Conservation (phyloP, 1,284 basidiomycete genomes). For the Pseudozyma hubeiensis region DNA sequence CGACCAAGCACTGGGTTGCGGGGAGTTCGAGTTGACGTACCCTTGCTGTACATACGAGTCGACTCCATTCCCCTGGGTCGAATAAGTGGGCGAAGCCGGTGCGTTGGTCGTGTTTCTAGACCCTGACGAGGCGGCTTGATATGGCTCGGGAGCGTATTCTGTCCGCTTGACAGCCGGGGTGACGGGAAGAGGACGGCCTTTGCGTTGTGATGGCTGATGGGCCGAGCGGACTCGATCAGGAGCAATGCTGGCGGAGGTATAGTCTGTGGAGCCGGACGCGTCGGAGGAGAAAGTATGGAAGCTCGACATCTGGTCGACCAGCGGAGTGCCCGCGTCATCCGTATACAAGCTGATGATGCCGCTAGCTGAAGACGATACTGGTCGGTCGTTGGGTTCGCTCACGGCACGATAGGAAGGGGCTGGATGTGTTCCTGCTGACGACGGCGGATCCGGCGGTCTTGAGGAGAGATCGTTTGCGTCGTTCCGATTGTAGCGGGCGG, state of each 20-base stretch:
- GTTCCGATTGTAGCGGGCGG: not conserved
- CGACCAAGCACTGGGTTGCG: conserved; percentile 30
- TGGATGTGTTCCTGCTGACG: not conserved
- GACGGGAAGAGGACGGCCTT: conserved; percentile 34
- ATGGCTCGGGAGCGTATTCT: conserved; percentile 8
- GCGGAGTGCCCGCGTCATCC: conserved; percentile 25
- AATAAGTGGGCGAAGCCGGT: conserved; percentile 14
- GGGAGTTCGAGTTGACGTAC: conserved; percentile 28
- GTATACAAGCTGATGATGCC: conserved; percentile 57
- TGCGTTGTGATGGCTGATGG: conserved; percentile 25
- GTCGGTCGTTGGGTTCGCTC: conserved; percentile 12
- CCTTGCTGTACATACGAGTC: conserved; percentile 22
- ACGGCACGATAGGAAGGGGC: not conserved
- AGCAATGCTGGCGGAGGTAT: not conserved
- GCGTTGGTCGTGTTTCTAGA: not conserved
- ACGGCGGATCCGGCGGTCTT: not conserved
- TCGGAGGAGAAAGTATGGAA: conserved; percentile 10
- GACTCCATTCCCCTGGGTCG: conserved; percentile 2
- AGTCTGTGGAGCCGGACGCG: conserved; percentile 1
- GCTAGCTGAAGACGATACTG: conserved; percentile 46
- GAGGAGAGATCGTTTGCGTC: not conserved
- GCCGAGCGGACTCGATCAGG: conserved; percentile 2
- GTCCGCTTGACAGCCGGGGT: conserved; percentile 17
- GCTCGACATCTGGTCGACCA: conserved; percentile 13
- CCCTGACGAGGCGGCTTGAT: conserved; percentile 9